These are phyloP conservation scores for Amanita rimosa DNA, from an alignment of 768 basidiomycete genomes.

Conservation along the genomic window DNA sequence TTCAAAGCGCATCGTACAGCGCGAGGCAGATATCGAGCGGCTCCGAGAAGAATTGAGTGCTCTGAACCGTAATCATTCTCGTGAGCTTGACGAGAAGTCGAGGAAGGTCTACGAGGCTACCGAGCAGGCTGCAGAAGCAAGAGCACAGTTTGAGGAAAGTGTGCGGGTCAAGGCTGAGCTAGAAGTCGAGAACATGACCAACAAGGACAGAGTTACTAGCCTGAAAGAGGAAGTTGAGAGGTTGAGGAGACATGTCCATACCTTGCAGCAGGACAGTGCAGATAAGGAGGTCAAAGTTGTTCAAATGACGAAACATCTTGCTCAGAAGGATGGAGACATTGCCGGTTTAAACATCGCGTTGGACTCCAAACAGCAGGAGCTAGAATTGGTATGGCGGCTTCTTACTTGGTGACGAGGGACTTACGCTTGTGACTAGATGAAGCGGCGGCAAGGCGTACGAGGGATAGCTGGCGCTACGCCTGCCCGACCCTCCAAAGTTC, in stretches of 20 bases:
- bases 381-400: slow-evolving; percentile 57
- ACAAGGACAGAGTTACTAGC: slow-evolving; percentile 35
- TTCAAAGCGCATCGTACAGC: slow-evolving; percentile 31
- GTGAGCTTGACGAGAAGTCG: slow-evolving; percentile 37
- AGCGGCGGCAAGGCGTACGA: slow-evolving; percentile 47
- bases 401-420: not conserved
- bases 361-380: slow-evolving; percentile 90
- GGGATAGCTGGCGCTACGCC: slow-evolving; percentile 48
- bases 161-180: slow-evolving; percentile 43
- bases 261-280: slow-evolving; percentile 71
- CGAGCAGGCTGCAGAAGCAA: no score
- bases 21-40: slow-evolving; percentile 40
- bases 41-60: slow-evolving; percentile 44
- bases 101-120: no score
- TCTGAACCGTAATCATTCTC: slow-evolving; percentile 44
- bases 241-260: slow-evolving; percentile 51
- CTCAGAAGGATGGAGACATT: slow-evolving; percentile 66
- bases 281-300: slow-evolving; percentile 74
- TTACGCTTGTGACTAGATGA: slow-evolving; percentile 32
- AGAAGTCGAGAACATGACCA: slow-evolving; percentile 36
- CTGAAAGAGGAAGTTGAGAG: slow-evolving; percentile 50
- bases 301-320: slow-evolving; percentile 56
- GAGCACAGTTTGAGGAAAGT: slow-evolving; percentile 40
- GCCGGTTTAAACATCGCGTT: slow-evolving; percentile 83
- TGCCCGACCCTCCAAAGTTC: slow-evolving; percentile 28